Conservation (phyloP, 331 rosid genomes). For the Pyracantha coccinea region DNA sequence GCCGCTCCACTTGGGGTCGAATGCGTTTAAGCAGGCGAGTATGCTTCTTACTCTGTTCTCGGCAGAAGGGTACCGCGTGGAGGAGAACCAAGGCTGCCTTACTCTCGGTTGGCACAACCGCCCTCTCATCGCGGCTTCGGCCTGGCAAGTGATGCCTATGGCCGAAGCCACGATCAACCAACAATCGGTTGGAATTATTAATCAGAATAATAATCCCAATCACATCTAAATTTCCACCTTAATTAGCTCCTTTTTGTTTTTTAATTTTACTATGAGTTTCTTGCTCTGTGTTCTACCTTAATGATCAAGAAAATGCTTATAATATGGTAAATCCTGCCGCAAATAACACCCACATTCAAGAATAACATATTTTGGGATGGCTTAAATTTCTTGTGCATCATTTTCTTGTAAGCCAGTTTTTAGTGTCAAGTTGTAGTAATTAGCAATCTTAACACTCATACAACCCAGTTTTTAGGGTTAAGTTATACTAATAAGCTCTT, state of each 20-base stretch:
- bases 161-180: background rate
- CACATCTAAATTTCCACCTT: conserved; percentile 4
- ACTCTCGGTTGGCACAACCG: conserved; percentile 89
- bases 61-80: conserved; percentile 66
- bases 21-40: conserved; percentile 76
- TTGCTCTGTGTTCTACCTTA: background rate
- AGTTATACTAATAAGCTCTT: too few species aligned
- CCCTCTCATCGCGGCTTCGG: conserved; percentile 76
- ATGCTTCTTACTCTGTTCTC: conserved; percentile 72
- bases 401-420: background rate
- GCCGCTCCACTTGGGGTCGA: conserved; percentile 54
- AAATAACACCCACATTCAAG: background rate
- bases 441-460: background rate
- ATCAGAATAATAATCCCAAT: background rate
- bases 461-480: background rate
- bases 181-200: conserved; percentile 11
- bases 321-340: background rate
- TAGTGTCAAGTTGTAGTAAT: background rate
- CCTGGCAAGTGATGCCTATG: conserved; percentile 48
- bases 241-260: background rate
- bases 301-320: background rate
- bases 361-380: background rate
- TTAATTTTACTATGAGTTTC: background rate
- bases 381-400: background rate
- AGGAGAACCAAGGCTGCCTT: conserved; percentile 68